These are phyloP conservation scores for Cicer arietinum DNA, from an alignment of 306 rosid genomes.

Conservation along the genomic window DNA sequence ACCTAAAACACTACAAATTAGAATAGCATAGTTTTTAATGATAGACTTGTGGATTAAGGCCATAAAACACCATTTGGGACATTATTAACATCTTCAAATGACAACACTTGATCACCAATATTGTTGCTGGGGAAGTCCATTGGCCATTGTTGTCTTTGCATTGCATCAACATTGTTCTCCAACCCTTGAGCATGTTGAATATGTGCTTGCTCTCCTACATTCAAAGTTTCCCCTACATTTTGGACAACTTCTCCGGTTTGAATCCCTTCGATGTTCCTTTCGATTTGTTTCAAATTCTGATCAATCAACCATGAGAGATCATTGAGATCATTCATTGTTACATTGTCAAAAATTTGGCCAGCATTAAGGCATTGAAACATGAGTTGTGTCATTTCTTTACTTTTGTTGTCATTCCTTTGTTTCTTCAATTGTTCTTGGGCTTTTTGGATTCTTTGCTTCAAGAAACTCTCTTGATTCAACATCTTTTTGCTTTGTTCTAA, in stretches of 20 bases:
- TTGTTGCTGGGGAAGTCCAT: neutral
- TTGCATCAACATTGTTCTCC: neutral
- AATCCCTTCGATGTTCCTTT: neutral
- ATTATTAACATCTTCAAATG: constrained; percentile 38
- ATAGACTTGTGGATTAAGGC: neutral
- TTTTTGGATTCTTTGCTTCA: constrained; percentile 34
- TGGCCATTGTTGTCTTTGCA: neutral
- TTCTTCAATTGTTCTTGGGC: constrained; percentile 36
- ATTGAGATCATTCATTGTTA: constrained; percentile 22
- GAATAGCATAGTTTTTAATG: neutral
- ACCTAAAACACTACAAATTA: neutral
- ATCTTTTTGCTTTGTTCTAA: constrained; percentile 37
- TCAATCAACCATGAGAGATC: constrained; percentile 30
- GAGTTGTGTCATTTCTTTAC: constrained; percentile 22
- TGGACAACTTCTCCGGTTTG: neutral
- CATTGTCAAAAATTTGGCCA: neutral
- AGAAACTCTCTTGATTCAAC: constrained; percentile 42
- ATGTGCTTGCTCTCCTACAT: neutral
- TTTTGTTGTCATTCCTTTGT: constrained; percentile 22
- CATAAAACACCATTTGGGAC: neutral
- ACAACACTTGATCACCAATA: neutral
- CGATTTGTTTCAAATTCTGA: constrained; percentile 23
- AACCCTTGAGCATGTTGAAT: neutral
- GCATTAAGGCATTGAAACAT: constrained; percentile 26
- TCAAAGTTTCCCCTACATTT: neutral